Conservation (phyloP, 306 rosid species). For the Biancaea sappan region DNA sequence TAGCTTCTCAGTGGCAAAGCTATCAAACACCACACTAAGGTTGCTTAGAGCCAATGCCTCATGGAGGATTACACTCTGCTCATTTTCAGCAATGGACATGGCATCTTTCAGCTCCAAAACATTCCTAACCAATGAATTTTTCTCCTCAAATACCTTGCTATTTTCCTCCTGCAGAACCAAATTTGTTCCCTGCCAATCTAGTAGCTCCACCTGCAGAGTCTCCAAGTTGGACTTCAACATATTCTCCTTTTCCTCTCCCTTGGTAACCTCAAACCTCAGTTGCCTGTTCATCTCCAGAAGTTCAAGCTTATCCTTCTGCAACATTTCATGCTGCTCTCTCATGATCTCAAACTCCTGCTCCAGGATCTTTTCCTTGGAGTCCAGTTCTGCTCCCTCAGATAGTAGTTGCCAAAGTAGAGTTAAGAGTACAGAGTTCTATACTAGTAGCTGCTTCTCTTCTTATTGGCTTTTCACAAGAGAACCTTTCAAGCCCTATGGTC, state of each 20-base stretch:
- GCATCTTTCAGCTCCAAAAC: constrained; percentile 61
- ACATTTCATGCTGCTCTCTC: constrained; percentile 46
- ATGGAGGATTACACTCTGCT: constrained; percentile 50
- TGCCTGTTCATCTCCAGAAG: constrained; percentile 60
- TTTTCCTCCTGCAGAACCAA: constrained; percentile 62
- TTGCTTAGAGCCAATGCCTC: constrained; percentile 65
- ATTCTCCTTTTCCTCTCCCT: constrained; percentile 60
- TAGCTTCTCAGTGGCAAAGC: constrained; percentile 62
- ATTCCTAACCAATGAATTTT: constrained; percentile 51
- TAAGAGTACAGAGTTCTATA: constrained; percentile 72
- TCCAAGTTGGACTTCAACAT: constrained; percentile 53
- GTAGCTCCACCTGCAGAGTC: constrained; percentile 50
- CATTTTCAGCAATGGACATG: constrained; percentile 55
- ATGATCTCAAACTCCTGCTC: constrained; percentile 56
- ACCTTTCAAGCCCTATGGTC: constrained; percentile 60
- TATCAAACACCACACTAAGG: constrained; percentile 60
- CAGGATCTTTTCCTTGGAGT: constrained; percentile 45
- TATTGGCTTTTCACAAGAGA: constrained; percentile 62
- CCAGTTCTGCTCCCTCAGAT: constrained; percentile 54
- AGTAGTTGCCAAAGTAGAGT: constrained; percentile 68
- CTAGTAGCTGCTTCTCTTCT: constrained; percentile 68
- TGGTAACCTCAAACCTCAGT: constrained; percentile 54
- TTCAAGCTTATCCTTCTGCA: constrained; percentile 63
- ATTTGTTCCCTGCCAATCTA: constrained; percentile 50
- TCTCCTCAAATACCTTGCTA: constrained; percentile 61